These are phyloP conservation scores for Quercus tomentella DNA, from an alignment of 331 rosid species.

Conservation along the genomic window DNA sequence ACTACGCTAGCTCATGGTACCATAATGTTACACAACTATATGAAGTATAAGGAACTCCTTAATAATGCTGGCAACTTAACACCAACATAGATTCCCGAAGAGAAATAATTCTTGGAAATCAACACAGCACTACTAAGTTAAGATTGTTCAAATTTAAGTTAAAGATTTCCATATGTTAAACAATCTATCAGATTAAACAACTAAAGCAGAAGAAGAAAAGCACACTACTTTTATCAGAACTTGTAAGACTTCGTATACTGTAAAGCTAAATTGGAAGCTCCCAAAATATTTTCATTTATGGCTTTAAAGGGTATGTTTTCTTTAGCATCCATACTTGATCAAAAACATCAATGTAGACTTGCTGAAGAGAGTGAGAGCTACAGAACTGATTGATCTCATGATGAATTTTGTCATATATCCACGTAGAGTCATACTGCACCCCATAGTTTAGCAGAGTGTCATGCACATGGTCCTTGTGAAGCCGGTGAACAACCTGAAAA, in stretches of 20 bases:
- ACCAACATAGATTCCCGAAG: not conserved
- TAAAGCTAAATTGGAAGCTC: not conserved
- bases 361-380: conserved; percentile 81
- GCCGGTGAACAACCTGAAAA: conserved; percentile 79
- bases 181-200: too few relatives aligned
- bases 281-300: not conserved
- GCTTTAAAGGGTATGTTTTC: not conserved
- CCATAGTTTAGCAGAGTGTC: conserved; percentile 86
- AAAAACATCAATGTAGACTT: conserved; percentile 92
- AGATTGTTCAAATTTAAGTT: too few relatives aligned
- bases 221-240: not conserved
- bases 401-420: conserved; percentile 98
- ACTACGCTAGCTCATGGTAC: too few relatives aligned
- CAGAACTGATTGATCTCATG: conserved; percentile 96
- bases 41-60: not conserved
- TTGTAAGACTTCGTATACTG: not conserved
- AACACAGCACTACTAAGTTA: too few relatives aligned
- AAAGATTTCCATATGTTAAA: too few relatives aligned
- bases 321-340: conserved; percentile 54
- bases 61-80: not conserved
- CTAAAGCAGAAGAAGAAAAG: not conserved
- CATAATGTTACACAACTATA: too few relatives aligned
- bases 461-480: conserved; percentile 63
- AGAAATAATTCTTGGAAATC: too few relatives aligned
- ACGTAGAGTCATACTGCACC: conserved; percentile 76